Base-by-base conservation (phyloP, 768 basidiomycete species). In the Boletus edulis region DNA sequence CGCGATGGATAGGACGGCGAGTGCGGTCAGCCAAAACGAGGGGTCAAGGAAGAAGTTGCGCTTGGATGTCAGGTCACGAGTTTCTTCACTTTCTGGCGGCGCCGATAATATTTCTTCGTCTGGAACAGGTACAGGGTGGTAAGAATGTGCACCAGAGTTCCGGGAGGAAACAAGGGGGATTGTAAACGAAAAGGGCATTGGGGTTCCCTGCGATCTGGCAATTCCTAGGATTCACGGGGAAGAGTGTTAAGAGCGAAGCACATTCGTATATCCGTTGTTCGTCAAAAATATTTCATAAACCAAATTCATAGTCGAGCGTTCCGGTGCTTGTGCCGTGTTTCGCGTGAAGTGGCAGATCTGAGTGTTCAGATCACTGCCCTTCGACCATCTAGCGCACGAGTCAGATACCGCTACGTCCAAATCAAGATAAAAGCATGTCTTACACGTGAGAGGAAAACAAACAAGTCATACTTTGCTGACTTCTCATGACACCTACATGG, bases 1-100 rank as follows among this genome's bases (percentile, higher is more conserved):
- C 18, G 59, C 56, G 18, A 67, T 41, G 43, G 64, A 67, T 39
- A 65, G 46, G 22, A 22, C n/a, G 13, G 59, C 59, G 24, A 65
- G 12, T 8, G 44, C 32, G 8, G 62, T 61, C 22, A 67, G 12
- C 64, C 64, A 65, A 49, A 64, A 51, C 1, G 59, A 58, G n/a
- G 43, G 29, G 13, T 67, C 54, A 6, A 51, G 20, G 35, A 62
- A 40, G 31, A 59, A 27, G 12, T n/a, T 31, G 31, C 9, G 41
- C 18, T 39, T 52, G 44, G 34, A 41, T 13, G 32, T 11, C 37
- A 15, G 20, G 13, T 3, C 12, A 15, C 3, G 52, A 4, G 27
- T n/a, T 20, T 44, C 49, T 24, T 50, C 38, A 46, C 20, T 42
- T 8, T 42, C 48, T 0, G 50, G 51, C 15, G 55, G 46, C n/a